These are phyloP conservation scores for Tuber melanosporum DNA, from an alignment of 495 filamentous ascomycete species.

Conservation along the genomic window DNA sequence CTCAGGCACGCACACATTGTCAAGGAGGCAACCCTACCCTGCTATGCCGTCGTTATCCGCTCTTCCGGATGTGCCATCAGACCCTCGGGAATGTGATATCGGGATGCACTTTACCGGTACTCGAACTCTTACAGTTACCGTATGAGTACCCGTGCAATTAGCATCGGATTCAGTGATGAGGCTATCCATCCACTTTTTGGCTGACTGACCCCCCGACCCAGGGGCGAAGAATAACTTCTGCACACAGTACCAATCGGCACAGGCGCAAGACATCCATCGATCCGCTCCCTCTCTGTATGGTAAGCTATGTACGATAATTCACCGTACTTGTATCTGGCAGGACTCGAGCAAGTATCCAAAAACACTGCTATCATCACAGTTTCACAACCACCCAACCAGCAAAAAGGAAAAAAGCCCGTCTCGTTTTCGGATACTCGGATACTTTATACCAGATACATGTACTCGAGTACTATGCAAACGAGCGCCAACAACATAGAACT, in stretches of 20 bases:
- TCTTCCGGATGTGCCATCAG: not conserved
- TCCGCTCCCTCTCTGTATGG: not conserved
- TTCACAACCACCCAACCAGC: no score
- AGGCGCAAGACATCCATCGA: not conserved
- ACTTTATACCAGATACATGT: no score
- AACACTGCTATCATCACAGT: no score
- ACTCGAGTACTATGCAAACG: not conserved
- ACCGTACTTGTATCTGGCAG: no score
- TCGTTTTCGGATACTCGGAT: no score
- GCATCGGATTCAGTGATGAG: not conserved
- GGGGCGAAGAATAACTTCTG: not conserved
- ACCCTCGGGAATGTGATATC: not conserved
- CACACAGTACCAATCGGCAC: not conserved
- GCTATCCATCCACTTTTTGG: not conserved
- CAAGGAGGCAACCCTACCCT: not conserved
- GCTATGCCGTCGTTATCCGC: not conserved
- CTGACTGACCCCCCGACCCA: not conserved
- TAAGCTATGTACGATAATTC: not conserved
- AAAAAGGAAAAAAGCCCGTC: no score
- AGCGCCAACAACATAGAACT: not conserved
- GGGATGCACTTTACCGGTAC: not conserved
- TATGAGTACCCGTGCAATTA: no score
- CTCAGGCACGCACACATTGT: no score
- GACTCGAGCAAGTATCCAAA: no score
- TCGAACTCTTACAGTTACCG: no score